Base-by-base conservation (phyloP, 345 rosid genomes). In the Pistacia integerrima region DNA sequence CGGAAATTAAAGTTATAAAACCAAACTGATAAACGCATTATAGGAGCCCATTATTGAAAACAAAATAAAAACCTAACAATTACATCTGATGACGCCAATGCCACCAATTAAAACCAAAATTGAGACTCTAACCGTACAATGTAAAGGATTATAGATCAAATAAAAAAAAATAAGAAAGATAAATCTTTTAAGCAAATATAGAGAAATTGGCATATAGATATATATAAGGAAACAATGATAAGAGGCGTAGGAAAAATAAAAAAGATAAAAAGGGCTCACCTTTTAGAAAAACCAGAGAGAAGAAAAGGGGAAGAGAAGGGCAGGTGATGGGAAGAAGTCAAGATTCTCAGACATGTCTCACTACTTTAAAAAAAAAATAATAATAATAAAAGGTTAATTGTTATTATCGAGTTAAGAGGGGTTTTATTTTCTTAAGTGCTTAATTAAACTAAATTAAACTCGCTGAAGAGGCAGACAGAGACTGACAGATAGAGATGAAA, bases 231-330 rank as follows among this genome's bases (percentile, higher is more conserved):
- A 30, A 30, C 33, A 30, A 30, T 30, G 2, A 30, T 30, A 30
- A 30, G 33, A 65, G 17, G 70, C 14, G 22, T 8, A 41, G n/a
- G 0, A 25, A 2, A 20, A 30, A n/a, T 1, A 18, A 3, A 17
- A 17, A 10, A 22, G 8, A 36, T 11, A 36, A 8, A 63, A 28
- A 54, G 62, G 36, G 16, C 44, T 64, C 52, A 77, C 87, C 83
- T 82, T 79, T 82, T 44, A 82, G 82, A 68, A 64, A 48, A 70
- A 30, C 57, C 41, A 46, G 67, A 54, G 69, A 68, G 72, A 35
- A 59, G 64, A 62, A 52, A 78, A 35, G 25, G 22, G 72, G 25
- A 46, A 25, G 70, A 74, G 38, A 36, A 52, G 63, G 70, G 48
- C 67, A 17, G 77, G 52, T 11, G 78, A 67, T 5, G 57, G 38